These are phyloP conservation scores for Mortierella sp. DNA, from an alignment of 371 early-diverging fungal genomes.

Conservation along the genomic window DNA sequence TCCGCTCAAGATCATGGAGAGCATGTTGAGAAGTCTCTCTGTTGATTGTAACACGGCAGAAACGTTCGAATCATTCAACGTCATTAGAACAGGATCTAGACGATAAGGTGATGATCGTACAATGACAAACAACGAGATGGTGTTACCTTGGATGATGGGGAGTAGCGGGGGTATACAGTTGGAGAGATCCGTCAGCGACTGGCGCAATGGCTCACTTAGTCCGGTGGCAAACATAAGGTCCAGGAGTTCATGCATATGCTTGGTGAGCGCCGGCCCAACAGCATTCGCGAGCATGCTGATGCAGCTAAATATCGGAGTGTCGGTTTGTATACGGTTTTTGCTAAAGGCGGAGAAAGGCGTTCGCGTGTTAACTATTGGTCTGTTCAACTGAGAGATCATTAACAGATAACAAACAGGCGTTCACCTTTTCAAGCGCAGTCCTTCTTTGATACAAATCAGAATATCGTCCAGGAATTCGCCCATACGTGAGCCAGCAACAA, in stretches of 20 bases:
- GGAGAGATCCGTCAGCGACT: conserved; percentile 85
- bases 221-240: conserved; percentile 94
- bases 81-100: too few relatives aligned
- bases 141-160: conserved; percentile 86
- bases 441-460: conserved; percentile 79
- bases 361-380: neutral
- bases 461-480: conserved; percentile 84
- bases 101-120: too few relatives aligned
- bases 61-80: too few relatives aligned
- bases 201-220: conserved; percentile 83
- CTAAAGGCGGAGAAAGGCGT: conserved; percentile 40
- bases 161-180: conserved; percentile 86
- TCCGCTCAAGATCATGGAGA: conserved; percentile 88
- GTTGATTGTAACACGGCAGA: neutral
- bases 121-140: too few relatives aligned
- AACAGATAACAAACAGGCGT: neutral
- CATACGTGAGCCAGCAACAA: conserved; percentile 86
- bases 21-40: conserved; percentile 90
- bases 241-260: conserved; percentile 87
- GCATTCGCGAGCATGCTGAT: conserved; percentile 90
- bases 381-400: too few relatives aligned
- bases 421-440: conserved; percentile 61
- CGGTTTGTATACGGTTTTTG: conserved; percentile 70
- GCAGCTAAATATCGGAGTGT: conserved; percentile 85
- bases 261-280: conserved; percentile 90